These are phyloP conservation scores for Acanthamoeba triangularis DNA, from an alignment of 208 protist species.

Conservation along the genomic window DNA sequence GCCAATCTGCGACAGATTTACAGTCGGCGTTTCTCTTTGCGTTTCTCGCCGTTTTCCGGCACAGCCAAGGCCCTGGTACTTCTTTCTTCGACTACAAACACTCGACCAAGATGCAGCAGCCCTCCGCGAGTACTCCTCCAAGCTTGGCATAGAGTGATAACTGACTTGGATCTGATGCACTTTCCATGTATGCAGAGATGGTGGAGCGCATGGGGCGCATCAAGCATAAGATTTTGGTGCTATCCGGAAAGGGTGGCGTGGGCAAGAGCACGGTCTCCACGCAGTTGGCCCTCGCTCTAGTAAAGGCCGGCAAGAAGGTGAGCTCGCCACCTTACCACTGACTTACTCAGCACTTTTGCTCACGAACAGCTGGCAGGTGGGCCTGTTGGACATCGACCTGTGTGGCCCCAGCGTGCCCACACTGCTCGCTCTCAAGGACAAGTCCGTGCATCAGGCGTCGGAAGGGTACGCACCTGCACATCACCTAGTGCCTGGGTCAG, in stretches of 20 bases:
- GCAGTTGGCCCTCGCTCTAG: conserved; percentile 24
- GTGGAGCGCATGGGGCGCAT: neutral
- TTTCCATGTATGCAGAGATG: neutral
- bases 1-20: neutral
- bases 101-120: neutral
- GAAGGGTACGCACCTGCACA: neutral
- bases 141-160: no score
- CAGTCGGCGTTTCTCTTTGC: neutral
- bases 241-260: conserved; percentile 61
- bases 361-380: conserved; percentile 91
- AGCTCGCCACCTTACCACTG: neutral
- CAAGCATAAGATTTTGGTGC: conserved; percentile 43
- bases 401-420: conserved; percentile 98
- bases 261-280: conserved; percentile 49
- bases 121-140: neutral
- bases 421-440: conserved; percentile 97
- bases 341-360: neutral
- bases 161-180: no score
- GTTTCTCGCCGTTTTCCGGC: neutral
- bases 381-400: conserved; percentile 99
- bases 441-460: conserved; percentile 77
- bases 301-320: neutral
- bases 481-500: neutral
- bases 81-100: no score
- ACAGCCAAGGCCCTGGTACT: neutral